Percentiles rank a stretch among this genome's conserved stretches.
Conservation (phyloP, 2,329 filamentous ascomycete species). For the Colletotrichum theobromicola region DNA sequence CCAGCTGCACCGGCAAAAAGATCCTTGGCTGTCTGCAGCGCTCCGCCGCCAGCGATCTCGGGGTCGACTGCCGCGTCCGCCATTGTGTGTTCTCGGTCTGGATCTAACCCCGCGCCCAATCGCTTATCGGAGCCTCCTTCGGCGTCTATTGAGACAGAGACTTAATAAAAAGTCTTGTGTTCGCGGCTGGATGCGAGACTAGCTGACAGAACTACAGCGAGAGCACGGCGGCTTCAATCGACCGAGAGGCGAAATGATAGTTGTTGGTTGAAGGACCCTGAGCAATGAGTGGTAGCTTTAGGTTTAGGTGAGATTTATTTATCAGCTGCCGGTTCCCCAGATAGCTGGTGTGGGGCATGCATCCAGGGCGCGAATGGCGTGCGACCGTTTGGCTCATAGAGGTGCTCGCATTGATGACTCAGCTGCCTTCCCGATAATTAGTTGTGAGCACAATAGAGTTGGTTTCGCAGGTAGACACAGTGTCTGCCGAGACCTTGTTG, state of each 20-base stretch:
- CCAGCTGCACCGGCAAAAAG: slow-evolving; percentile 89
- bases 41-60: slow-evolving; percentile 31
- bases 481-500: not conserved
- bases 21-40: slow-evolving; percentile 79
- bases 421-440: not conserved
- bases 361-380: not conserved
- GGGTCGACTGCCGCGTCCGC: slow-evolving; percentile 17
- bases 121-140: not conserved
- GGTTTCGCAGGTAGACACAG: not conserved
- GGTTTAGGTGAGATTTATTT: not conserved
- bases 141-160: not conserved
- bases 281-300: not conserved
- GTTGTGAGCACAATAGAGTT: not conserved
- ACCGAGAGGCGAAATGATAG: not conserved
- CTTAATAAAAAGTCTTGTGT: not conserved
- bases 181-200: not conserved
- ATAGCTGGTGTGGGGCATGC: not conserved
- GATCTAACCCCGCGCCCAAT: slow-evolving; percentile 4
- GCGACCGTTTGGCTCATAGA: not conserved
- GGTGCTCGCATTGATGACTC: not conserved
- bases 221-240: not conserved
- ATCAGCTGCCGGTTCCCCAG: not conserved
- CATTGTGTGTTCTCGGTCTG: not conserved
- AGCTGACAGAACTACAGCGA: not conserved
- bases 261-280: not conserved